Percentiles rank a stretch among this genome's conserved stretches.
Conservation (phyloP, 352 stramenopile genomes). For the Globisporangium cylindrosporum region DNA sequence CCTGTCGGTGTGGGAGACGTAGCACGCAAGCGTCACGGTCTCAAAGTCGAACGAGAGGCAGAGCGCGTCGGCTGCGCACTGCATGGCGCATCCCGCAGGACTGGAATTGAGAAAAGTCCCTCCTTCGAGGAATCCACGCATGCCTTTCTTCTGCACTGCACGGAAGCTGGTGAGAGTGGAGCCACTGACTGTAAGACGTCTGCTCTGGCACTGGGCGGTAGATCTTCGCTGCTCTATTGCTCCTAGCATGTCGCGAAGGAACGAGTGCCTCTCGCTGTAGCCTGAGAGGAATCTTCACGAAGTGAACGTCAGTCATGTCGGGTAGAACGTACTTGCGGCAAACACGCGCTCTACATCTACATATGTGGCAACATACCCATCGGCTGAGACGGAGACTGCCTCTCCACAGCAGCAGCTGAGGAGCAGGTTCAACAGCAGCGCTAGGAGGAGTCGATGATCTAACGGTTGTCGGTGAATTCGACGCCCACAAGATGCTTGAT, state of each 20-base stretch:
- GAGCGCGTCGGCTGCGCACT: slow-evolving; percentile 40
- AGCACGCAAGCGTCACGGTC: slow-evolving; percentile 49
- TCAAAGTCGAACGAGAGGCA: slow-evolving; percentile 81
- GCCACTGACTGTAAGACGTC: slow-evolving; percentile 3
- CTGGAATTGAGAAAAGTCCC: slow-evolving; percentile 38
- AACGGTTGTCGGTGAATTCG: neutral
- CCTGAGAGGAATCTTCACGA: neutral
- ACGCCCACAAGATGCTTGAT: neutral
- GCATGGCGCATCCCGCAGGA: slow-evolving; percentile 34
- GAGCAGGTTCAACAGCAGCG: neutral
- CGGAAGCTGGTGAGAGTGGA: slow-evolving; percentile 36
- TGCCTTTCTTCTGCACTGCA: slow-evolving; percentile 34
- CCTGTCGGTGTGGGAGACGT: slow-evolving; percentile 70
- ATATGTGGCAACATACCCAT: neutral
- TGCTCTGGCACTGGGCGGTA: neutral
- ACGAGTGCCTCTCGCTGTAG: neutral
- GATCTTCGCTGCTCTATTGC: neutral
- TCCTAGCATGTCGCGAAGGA: neutral
- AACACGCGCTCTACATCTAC: neutral
- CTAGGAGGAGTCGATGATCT: neutral
- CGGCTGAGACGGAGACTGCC: neutral
- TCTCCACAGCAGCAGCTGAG: neutral
- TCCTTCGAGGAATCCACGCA: slow-evolving; percentile 61
- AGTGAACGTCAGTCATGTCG: neutral
- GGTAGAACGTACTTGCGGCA: neutral